These are phyloP conservation scores for Pichia sp. DNA, from an alignment of 1,139 yeast genomes.

Conservation along the genomic window DNA sequence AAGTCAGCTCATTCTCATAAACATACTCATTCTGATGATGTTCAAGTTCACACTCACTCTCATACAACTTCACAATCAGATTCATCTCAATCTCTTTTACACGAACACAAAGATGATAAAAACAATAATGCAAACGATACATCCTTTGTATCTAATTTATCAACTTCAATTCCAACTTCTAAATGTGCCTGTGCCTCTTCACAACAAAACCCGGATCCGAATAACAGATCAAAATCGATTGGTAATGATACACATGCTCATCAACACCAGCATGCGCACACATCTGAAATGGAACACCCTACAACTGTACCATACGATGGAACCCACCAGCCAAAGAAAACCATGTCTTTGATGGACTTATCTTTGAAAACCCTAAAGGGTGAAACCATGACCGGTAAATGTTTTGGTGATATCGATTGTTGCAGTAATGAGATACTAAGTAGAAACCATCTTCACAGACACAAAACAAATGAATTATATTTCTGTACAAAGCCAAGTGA, in stretches of 20 bases:
- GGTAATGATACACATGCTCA: background rate
- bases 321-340: slow-evolving; percentile 10
- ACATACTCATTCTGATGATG: slow-evolving; percentile 11
- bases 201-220: background rate
- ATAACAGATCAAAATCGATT: background rate
- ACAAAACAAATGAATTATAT: slow-evolving; percentile 23
- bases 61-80: background rate
- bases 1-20: background rate
- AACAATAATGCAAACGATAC: background rate
- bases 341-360: slow-evolving; percentile 31
- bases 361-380: slow-evolving; percentile 31
- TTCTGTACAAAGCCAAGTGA: slow-evolving; percentile 33
- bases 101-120: background rate
- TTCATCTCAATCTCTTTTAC: background rate
- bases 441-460: slow-evolving; percentile 15
- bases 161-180: too few species aligned
- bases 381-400: slow-evolving; percentile 29
- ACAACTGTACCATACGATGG: too few species aligned
- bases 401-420: slow-evolving; percentile 31
- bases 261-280: too few species aligned
- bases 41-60: too few species aligned
- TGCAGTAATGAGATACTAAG: slow-evolving; percentile 25
- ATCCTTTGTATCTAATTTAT: background rate
- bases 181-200: too few species aligned
- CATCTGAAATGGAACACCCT: too few species aligned